phyloP scores from a whole-genome alignment of 2,329 filamentous ascomycete genomes.

The Sarocladiaceae sp. region DNA sequence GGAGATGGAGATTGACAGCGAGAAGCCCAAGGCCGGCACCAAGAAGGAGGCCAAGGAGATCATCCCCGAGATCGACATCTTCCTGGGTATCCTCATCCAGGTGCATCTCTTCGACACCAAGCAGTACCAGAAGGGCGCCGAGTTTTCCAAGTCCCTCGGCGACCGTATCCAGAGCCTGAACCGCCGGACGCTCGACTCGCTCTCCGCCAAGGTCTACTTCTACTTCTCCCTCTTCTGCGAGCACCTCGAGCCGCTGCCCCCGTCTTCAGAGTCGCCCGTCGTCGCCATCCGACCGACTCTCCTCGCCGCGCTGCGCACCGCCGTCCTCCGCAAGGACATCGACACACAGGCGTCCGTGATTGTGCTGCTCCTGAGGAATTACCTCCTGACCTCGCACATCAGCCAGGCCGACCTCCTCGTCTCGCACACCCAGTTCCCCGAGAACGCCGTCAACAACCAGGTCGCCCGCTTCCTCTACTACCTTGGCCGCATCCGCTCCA shows the following conservation, averaged over 20 bases:
- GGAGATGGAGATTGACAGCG: conserved; percentile 72
- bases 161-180: conserved; percentile 86
- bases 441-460: conserved; percentile 95
- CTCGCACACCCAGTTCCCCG: conserved; percentile 91
- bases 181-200: conserved; percentile 86
- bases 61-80: conserved; percentile 83
- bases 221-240: conserved; percentile 97
- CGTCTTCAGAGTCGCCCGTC: conserved; percentile 82
- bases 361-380: conserved; percentile 90
- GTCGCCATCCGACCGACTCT: conserved; percentile 83
- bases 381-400: conserved; percentile 93
- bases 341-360: conserved; percentile 98
- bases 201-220: conserved; percentile 95
- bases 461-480: conserved; percentile 98
- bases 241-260: conserved; percentile 79
- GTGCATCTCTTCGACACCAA: conserved; percentile 87
- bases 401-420: conserved; percentile 93
- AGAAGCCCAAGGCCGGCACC: conserved; percentile 48
- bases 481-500: conserved; percentile 90
- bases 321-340: conserved; percentile 93
- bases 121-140: conserved; percentile 71
- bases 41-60: conserved; percentile 71
- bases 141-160: conserved; percentile 79
- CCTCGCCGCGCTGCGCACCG: conserved; percentile 83
- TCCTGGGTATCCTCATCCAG: conserved; percentile 80